Evolutionary conservation across 768 basidiomycete genomes (phyloP).

Genomic region (Amanita polypyramis): DNA sequence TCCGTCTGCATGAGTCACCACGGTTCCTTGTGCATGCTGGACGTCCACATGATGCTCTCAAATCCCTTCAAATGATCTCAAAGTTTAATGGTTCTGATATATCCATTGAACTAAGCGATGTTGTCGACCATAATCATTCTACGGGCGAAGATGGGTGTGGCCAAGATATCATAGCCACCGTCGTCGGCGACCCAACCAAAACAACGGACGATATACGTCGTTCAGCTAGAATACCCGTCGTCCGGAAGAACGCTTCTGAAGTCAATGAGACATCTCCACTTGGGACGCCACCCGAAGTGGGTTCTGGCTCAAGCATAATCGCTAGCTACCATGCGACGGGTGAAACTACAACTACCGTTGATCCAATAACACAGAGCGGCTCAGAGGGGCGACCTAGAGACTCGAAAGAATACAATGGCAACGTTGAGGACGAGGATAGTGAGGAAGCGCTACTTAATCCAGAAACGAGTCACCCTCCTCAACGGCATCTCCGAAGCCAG

Average conservation of each 20-base stretch:
- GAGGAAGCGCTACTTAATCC: slow-evolving; percentile 6
- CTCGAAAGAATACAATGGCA: neutral
- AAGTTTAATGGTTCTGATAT: slow-evolving; percentile 75
- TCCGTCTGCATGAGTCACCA: slow-evolving; percentile 90
- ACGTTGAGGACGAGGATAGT: neutral
- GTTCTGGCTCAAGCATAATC: slow-evolving; percentile 1
- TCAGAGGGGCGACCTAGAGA: neutral
- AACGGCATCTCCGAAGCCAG: neutral
- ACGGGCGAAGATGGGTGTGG: neutral
- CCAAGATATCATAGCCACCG: neutral
- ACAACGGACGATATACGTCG: neutral
- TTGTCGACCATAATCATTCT: slow-evolving; percentile 30
- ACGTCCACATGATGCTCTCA: slow-evolving; percentile 72
- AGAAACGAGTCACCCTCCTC: neutral
- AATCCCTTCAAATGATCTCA: slow-evolving; percentile 76
- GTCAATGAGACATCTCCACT: slow-evolving; percentile 4
- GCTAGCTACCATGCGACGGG: slow-evolving; percentile 11
- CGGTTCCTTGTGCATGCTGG: slow-evolving; percentile 88
- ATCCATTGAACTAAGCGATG: slow-evolving; percentile 59
- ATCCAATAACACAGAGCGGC: neutral
- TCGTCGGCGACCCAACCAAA: neutral
- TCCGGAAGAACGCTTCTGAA: neutral
- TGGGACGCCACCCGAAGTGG: slow-evolving; percentile 1
- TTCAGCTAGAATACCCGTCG: neutral
- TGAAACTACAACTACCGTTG: neutral